Percentiles rank a stretch among this genome's conserved stretches.
phyloP scores from a whole-genome alignment of 257 asterid genomes.

The Solanum pinnatisectum region DNA sequence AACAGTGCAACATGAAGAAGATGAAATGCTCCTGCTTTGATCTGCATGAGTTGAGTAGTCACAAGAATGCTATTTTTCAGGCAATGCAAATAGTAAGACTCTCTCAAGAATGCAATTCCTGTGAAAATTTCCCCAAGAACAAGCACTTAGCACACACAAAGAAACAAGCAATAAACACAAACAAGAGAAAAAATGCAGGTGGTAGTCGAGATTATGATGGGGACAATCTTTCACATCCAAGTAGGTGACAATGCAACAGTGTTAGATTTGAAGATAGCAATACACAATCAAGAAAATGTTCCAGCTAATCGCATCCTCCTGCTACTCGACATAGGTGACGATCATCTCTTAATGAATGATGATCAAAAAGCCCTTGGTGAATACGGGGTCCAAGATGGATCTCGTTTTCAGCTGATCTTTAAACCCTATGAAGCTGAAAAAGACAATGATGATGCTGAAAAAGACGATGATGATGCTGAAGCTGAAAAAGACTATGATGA shows the following conservation, averaged over 20 bases:
- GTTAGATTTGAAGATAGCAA: slow-evolving; percentile 39
- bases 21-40: not conserved
- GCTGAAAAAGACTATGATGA: too few species aligned
- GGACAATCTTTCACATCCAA: slow-evolving; percentile 36
- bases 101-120: slow-evolving; percentile 17
- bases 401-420: slow-evolving; percentile 45
- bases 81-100: slow-evolving; percentile 17
- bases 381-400: slow-evolving; percentile 46
- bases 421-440: not conserved
- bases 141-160: not conserved
- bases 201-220: slow-evolving; percentile 44
- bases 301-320: slow-evolving; percentile 43
- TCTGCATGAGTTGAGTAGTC: not conserved
- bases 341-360: slow-evolving; percentile 6
- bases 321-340: slow-evolving; percentile 19
- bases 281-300: slow-evolving; percentile 43
- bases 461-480: too few species aligned
- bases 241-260: slow-evolving; percentile 41
- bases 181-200: slow-evolving; percentile 34
- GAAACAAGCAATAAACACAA: not conserved
- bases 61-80: slow-evolving; percentile 7
- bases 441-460: too few species aligned
- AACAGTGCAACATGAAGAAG: not conserved
- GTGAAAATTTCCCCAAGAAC: not conserved
- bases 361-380: slow-evolving; percentile 30